These are phyloP conservation scores for Jaenimonas drosophilae DNA, from an alignment of 208 protist species.

Conservation along the genomic window DNA sequence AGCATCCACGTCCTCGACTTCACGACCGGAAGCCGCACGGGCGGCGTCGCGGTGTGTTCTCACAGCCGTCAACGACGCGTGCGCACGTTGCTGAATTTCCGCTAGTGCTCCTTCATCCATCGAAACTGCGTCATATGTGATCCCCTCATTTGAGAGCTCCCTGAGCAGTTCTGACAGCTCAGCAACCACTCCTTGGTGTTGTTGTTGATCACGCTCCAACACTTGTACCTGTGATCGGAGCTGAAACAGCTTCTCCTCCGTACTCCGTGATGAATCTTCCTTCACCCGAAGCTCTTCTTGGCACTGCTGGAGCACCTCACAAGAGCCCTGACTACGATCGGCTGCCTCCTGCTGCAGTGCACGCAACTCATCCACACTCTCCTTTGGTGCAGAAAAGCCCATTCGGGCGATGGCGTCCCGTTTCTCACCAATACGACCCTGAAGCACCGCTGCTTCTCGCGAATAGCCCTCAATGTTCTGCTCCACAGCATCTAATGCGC, in stretches of 20 bases:
- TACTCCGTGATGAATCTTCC: neutral
- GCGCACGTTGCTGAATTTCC: too few species aligned
- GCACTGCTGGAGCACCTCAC: conserved; percentile 11
- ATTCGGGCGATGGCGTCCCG: conserved; percentile 17
- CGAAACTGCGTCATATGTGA: neutral
- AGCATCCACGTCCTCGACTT: conserved; percentile 17
- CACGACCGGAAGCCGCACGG: too few species aligned
- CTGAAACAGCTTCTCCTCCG: conserved; percentile 26
- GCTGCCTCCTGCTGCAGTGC: neutral
- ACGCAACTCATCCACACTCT: neutral
- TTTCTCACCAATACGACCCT: conserved; percentile 60
- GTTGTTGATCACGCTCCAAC: conserved; percentile 35
- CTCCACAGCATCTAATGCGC: conserved; percentile 37
- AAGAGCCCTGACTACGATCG: neutral
- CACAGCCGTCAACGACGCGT: too few species aligned
- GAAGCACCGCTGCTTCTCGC: conserved; percentile 45
- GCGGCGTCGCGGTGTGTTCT: too few species aligned
- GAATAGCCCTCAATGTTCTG: conserved; percentile 39
- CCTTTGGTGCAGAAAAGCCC: too few species aligned
- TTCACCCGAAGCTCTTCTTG: conserved; percentile 5
- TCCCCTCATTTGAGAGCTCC: conserved; percentile 6
- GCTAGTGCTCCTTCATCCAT: neutral
- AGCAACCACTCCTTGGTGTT: conserved; percentile 25
- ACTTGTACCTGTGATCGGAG: conserved; percentile 23
- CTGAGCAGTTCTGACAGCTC: conserved; percentile 22